Base-by-base conservation (phyloP, 2,329 filamentous ascomycete genomes). In the Monilinia aucupariae region DNA sequence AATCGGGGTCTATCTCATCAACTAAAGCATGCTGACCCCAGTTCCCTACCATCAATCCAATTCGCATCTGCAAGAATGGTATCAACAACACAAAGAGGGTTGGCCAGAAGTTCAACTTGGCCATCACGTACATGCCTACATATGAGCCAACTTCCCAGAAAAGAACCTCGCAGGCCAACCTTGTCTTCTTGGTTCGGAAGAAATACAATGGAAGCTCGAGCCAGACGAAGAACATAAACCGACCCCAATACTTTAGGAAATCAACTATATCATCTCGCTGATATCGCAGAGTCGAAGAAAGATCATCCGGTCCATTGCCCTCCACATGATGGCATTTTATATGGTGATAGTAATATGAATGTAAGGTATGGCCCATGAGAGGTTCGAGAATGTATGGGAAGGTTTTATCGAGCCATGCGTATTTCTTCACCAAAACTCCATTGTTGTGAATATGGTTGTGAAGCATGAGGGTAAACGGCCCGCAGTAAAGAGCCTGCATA, bases 291-390 rank as follows among this genome's bases (percentile, higher is more conserved):
- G 90, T 93, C 0, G 88, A 89, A 1, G 86, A 90, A 0, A 92
- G 79, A 71, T 93, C 90, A 53, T 87, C 81, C 0, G 89, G 88
- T 0, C 90, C 90, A 70, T 93, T 93, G 66, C 85, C 87, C 75
- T 92, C 90, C 62, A 92, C 85, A 68, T 93, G 90, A 72, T 93
- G 90, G 71, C 92, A 89, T 78, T 93, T 93, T 72, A 92, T 88
- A 71, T 93, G 90, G 72, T 93, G 90, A 72, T 91, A 92, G 73
- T 83, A 93, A 76, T 93, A 93, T 2, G 86, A 87, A 76, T 93
- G 91, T 88, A 89, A 92, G 0, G 89, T 92, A 71, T 93, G 90
- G 13, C 90, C 90, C 83, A 91, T 88, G 63, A 93, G 75, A 0
- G 89, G 89, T 68, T 92, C 88, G 13, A 85, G 78, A 48, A 92